Evolutionary conservation across 2,329 filamentous ascomycete genomes (phyloP), one percentile per base, ranked within the genome.

Genomic region (Xylaria sp.): DNA sequence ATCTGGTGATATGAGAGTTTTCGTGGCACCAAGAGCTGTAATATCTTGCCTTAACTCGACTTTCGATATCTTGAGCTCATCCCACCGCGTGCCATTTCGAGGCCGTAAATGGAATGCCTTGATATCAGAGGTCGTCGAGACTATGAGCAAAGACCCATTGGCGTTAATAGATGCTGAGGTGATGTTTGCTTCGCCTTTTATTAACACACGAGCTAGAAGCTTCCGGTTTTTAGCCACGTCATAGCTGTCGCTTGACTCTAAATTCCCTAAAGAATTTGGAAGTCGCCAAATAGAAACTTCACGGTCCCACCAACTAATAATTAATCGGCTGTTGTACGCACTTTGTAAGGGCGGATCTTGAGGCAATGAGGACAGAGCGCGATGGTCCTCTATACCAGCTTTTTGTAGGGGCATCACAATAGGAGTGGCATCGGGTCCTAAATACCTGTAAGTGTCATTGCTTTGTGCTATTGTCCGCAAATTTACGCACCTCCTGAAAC

Each of bases 271-370:
- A 4, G 85, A 80, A 68, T 81, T 82, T 57, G 78, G 82, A 18
- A 89, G 76, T 48, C 84, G 88, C 94, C 94, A 99, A 70, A 99
- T 88, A 74, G 92, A 90, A 58, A 98, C 85, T 78, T 97, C 92
- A 65, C 92, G 88, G 73, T 95, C 93, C 94, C 94, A 98, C 92
- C 94, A 98, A 79, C 93, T 93, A 76, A 96, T 88, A 32, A 99
- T 83, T 25, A 98, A 83, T 58, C 96, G 89, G 52, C 90, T 90
- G 51, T 87, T 87, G 1, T 90, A 84, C 3, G 94, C 92, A 73
- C 93, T 94, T 44, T 88, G 84, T 8, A 98, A 80, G 2, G 92
- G 90, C 1, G 92, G 87, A 60, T 88, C 85, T 77, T 97, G 94
- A 2, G 96, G 95, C 15, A 99, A 86, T 77, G 90, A 90, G n/a